Percentiles rank a stretch among this genome's conserved stretches.
These are phyloP conservation scores for thale cress (Arabidopsis thaliana) DNA, from an alignment of 345 rosid species.

Conservation along the genomic window DNA sequence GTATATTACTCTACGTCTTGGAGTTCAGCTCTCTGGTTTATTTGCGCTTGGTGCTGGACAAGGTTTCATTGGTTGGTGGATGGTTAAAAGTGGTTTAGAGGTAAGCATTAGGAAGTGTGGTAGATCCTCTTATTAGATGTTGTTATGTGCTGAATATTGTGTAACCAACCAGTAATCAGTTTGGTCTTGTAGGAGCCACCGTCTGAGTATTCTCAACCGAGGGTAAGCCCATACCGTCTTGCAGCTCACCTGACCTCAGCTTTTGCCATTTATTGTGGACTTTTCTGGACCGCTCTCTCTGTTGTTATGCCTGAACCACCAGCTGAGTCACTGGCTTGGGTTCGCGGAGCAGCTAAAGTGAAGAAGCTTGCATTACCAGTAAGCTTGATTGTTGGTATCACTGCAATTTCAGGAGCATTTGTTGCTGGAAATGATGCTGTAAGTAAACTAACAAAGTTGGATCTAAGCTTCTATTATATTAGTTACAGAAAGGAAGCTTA, in stretches of 20 bases:
- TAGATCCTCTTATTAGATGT: not conserved
- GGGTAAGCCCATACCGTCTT: constrained; percentile 95
- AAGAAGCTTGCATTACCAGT: constrained; percentile 83
- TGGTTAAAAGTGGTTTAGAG: constrained; percentile 99
- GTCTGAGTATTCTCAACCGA: constrained; percentile 82
- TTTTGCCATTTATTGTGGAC: constrained; percentile 83
- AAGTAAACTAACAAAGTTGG: constrained; percentile 32
- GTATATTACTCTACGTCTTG: constrained; percentile 81
- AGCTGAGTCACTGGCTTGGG: constrained; percentile 82
- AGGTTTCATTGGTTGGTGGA: constrained; percentile 99
- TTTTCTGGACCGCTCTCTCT: constrained; percentile 94
- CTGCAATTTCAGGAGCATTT: constrained; percentile 93
- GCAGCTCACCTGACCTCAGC: constrained; percentile 98
- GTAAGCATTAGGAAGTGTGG: constrained; percentile 43
- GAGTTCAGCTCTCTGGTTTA: constrained; percentile 73
- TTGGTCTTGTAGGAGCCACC: constrained; percentile 71
- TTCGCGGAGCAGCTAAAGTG: constrained; percentile 82
- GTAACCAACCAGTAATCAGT: constrained; percentile 29
- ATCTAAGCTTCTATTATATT: constrained; percentile 1
- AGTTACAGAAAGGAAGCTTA: not conserved
- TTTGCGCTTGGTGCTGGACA: constrained; percentile 98
- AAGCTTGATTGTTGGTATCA: constrained; percentile 78
- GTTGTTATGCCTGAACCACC: constrained; percentile 98
- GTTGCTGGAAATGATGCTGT: constrained; percentile 99
- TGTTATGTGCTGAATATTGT: constrained; percentile 6